These are phyloP conservation scores for Pestalotiopsis sp. DNA, from an alignment of 2,329 filamentous ascomycete species.

Conservation along the genomic window DNA sequence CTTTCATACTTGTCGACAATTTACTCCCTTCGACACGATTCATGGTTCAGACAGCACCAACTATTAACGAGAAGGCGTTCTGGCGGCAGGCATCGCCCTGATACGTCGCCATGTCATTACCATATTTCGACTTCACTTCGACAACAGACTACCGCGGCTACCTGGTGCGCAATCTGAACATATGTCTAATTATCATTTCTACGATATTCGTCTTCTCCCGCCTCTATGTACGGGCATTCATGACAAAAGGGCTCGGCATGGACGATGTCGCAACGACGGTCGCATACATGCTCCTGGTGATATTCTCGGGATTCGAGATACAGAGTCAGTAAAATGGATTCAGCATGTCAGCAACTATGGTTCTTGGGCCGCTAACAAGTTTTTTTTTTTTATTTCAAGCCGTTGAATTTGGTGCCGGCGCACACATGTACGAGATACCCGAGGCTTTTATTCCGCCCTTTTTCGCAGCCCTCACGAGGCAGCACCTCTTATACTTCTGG, in stretches of 20 bases:
- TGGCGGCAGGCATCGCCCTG: not conserved
- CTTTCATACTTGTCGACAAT: no score
- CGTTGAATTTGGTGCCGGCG: constrained; percentile 17
- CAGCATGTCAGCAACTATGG: not conserved
- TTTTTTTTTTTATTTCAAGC: constrained; percentile 18
- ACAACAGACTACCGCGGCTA: constrained; percentile 18
- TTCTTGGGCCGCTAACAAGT: not conserved
- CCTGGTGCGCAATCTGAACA: constrained; percentile 52
- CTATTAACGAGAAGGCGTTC: not conserved
- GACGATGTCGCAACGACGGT: constrained; percentile 32
- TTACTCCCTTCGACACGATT: not conserved
- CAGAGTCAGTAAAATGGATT: not conserved
- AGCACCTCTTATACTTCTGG: constrained; percentile 32
- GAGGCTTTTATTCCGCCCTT: constrained; percentile 15
- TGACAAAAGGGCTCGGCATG: constrained; percentile 31
- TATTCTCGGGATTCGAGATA: constrained; percentile 9
- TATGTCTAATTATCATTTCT: constrained; percentile 38
- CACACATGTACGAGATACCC: constrained; percentile 14
- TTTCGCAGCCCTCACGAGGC: constrained; percentile 21
- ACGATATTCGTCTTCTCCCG: constrained; percentile 28
- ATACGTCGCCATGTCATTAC: not conserved
- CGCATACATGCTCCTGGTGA: constrained; percentile 24
- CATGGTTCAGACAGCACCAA: not conserved
- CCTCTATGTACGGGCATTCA: constrained; percentile 30
- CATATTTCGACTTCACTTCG: constrained; percentile 6